These are phyloP conservation scores for Phytophthora litchii DNA, from an alignment of 352 stramenopile species.

Conservation along the genomic window DNA sequence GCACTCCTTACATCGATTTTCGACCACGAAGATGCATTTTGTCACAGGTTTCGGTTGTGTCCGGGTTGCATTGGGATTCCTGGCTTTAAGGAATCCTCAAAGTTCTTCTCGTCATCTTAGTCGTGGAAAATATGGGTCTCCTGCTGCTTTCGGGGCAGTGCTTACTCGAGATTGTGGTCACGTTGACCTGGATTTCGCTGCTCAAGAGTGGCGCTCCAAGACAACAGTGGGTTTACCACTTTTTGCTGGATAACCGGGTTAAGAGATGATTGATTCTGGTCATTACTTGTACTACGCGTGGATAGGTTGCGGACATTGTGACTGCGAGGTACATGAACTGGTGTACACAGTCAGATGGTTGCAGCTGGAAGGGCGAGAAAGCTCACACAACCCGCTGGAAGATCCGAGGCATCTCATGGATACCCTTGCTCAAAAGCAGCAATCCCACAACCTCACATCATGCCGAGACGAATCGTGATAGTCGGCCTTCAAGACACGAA, in stretches of 20 bases:
- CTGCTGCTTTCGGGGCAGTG: slow-evolving; percentile 1
- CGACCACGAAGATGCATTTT: slow-evolving; percentile 10
- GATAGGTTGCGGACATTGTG: slow-evolving; percentile 5
- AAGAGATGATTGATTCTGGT: slow-evolving; percentile 19
- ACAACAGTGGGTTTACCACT: neutral
- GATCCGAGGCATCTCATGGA: slow-evolving; percentile 17
- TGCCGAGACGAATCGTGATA: slow-evolving; percentile 15
- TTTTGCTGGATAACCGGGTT: slow-evolving; percentile 1
- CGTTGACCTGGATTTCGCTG: slow-evolving; percentile 8
- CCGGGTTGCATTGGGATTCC: slow-evolving; percentile 3
- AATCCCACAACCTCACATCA: slow-evolving; percentile 15
- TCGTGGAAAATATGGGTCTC: neutral
- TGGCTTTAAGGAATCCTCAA: slow-evolving; percentile 8
- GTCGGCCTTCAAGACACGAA: slow-evolving; percentile 6
- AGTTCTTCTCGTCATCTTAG: slow-evolving; percentile 4
- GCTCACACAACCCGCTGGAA: slow-evolving; percentile 32
- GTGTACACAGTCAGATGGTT: slow-evolving; percentile 2
- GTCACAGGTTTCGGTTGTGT: slow-evolving; percentile 13
- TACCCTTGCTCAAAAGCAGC: neutral
- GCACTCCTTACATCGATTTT: slow-evolving; percentile 4
- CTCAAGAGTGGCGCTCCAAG: slow-evolving; percentile 2
- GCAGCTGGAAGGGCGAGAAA: slow-evolving; percentile 15
- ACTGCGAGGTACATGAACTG: neutral
- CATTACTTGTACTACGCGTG: slow-evolving; percentile 12
- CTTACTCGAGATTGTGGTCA: slow-evolving; percentile 7